Evolutionary conservation across 306 rosid species (phyloP).

Genomic region (Fragaria vesca): DNA sequence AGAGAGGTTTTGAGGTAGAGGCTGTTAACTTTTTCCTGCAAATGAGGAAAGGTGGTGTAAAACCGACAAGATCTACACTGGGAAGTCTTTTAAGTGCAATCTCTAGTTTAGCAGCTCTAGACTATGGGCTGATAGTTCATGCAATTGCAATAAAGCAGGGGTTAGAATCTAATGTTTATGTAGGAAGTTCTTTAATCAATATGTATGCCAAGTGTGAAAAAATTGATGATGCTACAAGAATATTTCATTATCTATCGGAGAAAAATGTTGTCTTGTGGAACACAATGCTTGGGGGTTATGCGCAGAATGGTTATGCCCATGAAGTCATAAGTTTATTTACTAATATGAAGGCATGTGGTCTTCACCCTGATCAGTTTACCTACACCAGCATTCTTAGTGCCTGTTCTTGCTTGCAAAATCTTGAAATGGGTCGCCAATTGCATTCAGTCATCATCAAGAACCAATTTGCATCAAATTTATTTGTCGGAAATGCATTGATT

Average conservation of each 20-base stretch:
- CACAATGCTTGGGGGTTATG: constrained; percentile 70
- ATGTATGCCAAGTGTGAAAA: constrained; percentile 75
- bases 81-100: constrained; percentile 80
- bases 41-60: constrained; percentile 54
- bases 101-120: constrained; percentile 43
- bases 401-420: constrained; percentile 50
- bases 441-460: constrained; percentile 66
- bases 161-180: constrained; percentile 65
- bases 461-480: constrained; percentile 48
- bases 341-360: constrained; percentile 44
- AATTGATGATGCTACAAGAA: constrained; percentile 46
- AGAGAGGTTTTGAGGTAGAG: constrained; percentile 44
- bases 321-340: constrained; percentile 56
- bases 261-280: constrained; percentile 79
- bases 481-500: constrained; percentile 64
- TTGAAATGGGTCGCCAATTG: constrained; percentile 55
- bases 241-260: constrained; percentile 46
- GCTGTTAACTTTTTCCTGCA: constrained; percentile 49
- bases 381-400: constrained; percentile 78
- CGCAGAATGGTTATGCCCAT: constrained; percentile 46
- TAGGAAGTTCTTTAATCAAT: constrained; percentile 81
- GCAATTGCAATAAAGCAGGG: constrained; percentile 66
- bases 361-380: constrained; percentile 71
- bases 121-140: constrained; percentile 64
- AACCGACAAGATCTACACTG: constrained; percentile 75